These are phyloP conservation scores for Fusarium acutatum DNA, from an alignment of 2,329 filamentous ascomycete genomes.

Conservation along the genomic window DNA sequence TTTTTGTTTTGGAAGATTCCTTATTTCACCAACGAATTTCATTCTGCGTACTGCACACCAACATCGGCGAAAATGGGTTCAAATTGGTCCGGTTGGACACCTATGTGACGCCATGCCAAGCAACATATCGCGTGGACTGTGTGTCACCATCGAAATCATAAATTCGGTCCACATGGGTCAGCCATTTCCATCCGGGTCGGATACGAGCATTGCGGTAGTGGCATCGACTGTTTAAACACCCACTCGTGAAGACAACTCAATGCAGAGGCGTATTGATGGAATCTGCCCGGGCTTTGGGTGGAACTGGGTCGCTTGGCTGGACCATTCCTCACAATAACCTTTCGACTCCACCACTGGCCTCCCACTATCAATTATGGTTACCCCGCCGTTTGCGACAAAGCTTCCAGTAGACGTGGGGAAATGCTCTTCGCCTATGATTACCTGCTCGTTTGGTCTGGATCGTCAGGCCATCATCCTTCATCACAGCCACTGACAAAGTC, in stretches of 20 bases:
- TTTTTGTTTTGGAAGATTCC: neutral
- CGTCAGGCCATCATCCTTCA: slow-evolving; percentile 41
- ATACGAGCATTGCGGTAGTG: neutral
- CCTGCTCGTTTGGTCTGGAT: slow-evolving; percentile 34
- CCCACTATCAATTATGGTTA: slow-evolving; percentile 30
- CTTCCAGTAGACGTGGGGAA: slow-evolving; percentile 37
- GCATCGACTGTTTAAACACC: neutral
- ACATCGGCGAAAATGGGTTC: slow-evolving; percentile 14
- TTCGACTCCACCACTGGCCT: slow-evolving; percentile 36
- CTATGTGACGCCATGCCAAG: slow-evolving; percentile 18
- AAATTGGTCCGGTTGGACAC: slow-evolving; percentile 9
- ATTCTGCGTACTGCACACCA: neutral
- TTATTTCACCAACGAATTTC: neutral
- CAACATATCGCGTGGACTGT: neutral
- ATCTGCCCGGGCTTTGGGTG: slow-evolving; percentile 6
- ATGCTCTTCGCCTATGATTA: slow-evolving; percentile 24
- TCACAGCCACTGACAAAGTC: slow-evolving; percentile 36
- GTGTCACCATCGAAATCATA: neutral
- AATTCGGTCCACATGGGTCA: neutral
- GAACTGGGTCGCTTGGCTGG: slow-evolving; percentile 24
- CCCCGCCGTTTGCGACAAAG: slow-evolving; percentile 41
- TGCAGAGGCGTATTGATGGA: neutral
- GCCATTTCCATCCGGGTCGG: neutral
- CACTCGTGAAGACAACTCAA: neutral
- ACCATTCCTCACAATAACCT: slow-evolving; percentile 24